Evolutionary conservation across 2,329 filamentous ascomycete genomes (phyloP), one percentile per base, ranked within the genome.

Genomic region (Aulographum hederae): DNA sequence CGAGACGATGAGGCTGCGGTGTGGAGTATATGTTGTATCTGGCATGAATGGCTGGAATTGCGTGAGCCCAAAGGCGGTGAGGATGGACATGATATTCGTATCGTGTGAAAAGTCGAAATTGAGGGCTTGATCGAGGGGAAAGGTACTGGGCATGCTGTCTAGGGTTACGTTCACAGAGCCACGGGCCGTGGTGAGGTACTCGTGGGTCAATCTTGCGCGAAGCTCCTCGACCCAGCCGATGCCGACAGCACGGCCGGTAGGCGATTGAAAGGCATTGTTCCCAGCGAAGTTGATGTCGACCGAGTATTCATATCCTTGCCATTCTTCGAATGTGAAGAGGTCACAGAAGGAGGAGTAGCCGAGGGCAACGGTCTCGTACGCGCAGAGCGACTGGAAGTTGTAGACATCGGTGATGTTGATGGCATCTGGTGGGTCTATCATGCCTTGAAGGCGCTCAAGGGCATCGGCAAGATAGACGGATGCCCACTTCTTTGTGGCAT

Each of bases 41-140:
- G 71, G 68, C 3, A 82, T 57, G 11, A 65, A 54, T 14, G 65
- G 57, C 2, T 61, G 57, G 44, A 85, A 82, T 44, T 84, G 78
- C 3, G 56, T 69, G 29, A 84, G 58, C 2, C 77, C 77, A 37
- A 85, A 78, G 0, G 78, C 78, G 0, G 75, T 71, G 3, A 84
- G 56, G 39, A 82, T 67, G 17, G 66, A 65, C 41, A 74, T 60
- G 37, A 80, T 78, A 46, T 78, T 79, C 19, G 73, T 76, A 51
- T 85, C 78, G 49, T 85, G 78, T 12, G 68, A 73, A 48, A 84
- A 84, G 56, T 84, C 78, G 31, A 84, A 67, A 49, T 82, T 81
- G 12, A 85, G 58, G 15, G 59, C 65, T 46, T 85, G 79, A 45
- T 81, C 68, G 3, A 78, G 53, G 0, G 78, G 78, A 47, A 85